These are phyloP conservation scores for Fusarium foetens DNA, from an alignment of 2,329 filamentous ascomycete genomes.

Conservation along the genomic window DNA sequence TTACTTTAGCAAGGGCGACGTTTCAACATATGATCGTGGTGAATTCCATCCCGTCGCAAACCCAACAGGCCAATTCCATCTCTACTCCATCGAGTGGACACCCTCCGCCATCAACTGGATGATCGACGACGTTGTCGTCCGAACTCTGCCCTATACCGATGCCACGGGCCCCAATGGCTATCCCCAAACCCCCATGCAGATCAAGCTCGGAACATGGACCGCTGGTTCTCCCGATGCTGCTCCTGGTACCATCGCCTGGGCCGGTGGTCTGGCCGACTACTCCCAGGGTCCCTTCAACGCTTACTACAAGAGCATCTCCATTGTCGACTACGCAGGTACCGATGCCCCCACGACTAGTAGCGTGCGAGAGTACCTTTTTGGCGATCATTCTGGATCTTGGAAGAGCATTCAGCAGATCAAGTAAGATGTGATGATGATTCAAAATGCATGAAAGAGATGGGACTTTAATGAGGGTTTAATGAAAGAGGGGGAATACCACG, in stretches of 20 bases:
- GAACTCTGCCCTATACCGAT: constrained; percentile 68
- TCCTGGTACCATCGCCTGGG: constrained; percentile 76
- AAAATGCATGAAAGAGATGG: background rate
- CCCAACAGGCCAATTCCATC: constrained; percentile 65
- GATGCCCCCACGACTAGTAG: constrained; percentile 45
- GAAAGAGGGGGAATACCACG: constrained; percentile 17
- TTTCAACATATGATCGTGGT: constrained; percentile 71
- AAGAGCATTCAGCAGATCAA: constrained; percentile 53
- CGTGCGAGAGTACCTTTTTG: constrained; percentile 55
- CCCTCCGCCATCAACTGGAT: constrained; percentile 70
- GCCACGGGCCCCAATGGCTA: constrained; percentile 48
- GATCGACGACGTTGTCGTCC: constrained; percentile 69
- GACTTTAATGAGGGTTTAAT: constrained; percentile 18
- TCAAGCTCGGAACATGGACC: constrained; percentile 76
- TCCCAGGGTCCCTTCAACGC: constrained; percentile 55
- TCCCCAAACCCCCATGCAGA: constrained; percentile 75
- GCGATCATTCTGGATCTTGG: constrained; percentile 54
- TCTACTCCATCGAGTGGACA: constrained; percentile 76
- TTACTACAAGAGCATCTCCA: constrained; percentile 57
- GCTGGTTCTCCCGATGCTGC: constrained; percentile 66
- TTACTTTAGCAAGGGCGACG: constrained; percentile 80
- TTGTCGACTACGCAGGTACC: constrained; percentile 57
- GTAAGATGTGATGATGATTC: background rate
- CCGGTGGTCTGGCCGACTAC: constrained; percentile 66
- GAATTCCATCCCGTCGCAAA: constrained; percentile 63